These are phyloP conservation scores for Coprinopsis cinerea DNA, from an alignment of 768 basidiomycete species.

Conservation along the genomic window DNA sequence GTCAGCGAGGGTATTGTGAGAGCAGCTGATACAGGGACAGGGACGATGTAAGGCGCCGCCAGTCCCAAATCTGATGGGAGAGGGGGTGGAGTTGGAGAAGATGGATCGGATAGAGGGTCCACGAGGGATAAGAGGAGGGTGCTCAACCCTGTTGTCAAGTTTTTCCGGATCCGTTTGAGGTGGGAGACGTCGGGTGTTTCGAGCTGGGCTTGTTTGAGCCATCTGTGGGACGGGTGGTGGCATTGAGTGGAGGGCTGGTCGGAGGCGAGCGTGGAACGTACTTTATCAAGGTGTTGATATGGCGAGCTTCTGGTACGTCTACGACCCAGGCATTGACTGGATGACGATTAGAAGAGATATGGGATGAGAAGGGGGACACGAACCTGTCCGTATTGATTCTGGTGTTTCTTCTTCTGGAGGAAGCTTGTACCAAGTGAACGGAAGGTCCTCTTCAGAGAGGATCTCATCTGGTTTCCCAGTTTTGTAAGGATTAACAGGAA, in stretches of 20 bases:
- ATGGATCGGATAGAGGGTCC: neutral
- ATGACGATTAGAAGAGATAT: neutral
- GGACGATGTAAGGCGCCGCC: slow-evolving; percentile 44
- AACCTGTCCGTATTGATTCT: slow-evolving; percentile 52
- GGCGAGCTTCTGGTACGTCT: slow-evolving; percentile 57
- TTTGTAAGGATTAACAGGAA: slow-evolving; percentile 22
- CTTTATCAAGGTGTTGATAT: slow-evolving; percentile 61
- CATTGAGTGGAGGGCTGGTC: neutral
- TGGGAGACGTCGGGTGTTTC: slow-evolving; percentile 62
- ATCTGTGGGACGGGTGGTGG: slow-evolving; percentile 34
- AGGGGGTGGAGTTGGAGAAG: slow-evolving; percentile 30
- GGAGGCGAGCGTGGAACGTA: slow-evolving; percentile 21
- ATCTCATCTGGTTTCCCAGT: slow-evolving; percentile 39
- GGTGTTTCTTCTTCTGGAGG: slow-evolving; percentile 60
- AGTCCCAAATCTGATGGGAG: slow-evolving; percentile 47
- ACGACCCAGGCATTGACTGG: slow-evolving; percentile 74
- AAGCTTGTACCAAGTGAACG: slow-evolving; percentile 57
- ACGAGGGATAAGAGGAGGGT: slow-evolving; percentile 51
- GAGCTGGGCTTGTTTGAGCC: slow-evolving; percentile 58
- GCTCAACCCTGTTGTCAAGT: slow-evolving; percentile 25
- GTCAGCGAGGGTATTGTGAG: slow-evolving; percentile 58
- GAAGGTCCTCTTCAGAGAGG: slow-evolving; percentile 53
- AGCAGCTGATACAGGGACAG: slow-evolving; percentile 65
- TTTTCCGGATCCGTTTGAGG: slow-evolving; percentile 71
- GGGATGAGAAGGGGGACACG: slow-evolving; percentile 4